A percentile compares a stretch with the other conserved stretches of the same genome.
Evolutionary conservation across 2,329 filamentous ascomycete genomes (phyloP).

Genomic region (Lachnellula subtilissima): DNA sequence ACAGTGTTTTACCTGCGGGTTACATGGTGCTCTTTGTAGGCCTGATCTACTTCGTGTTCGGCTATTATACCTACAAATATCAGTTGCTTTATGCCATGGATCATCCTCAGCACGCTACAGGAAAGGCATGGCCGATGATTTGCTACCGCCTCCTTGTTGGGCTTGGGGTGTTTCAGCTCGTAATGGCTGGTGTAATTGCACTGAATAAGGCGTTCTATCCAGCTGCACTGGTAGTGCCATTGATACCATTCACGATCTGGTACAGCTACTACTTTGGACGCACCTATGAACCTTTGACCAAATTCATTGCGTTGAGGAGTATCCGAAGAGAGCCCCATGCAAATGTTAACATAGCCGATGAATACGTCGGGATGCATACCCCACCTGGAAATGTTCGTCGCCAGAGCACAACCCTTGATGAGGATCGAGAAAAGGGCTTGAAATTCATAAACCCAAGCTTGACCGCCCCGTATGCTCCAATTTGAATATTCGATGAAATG

Average conservation of each 20-base stretch:
- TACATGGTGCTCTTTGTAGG: slow-evolving; percentile 80
- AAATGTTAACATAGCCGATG: slow-evolving; percentile 40
- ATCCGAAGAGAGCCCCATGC: slow-evolving; percentile 62
- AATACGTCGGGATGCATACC: slow-evolving; percentile 27
- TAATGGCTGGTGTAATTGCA: slow-evolving; percentile 83
- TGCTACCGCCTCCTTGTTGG: slow-evolving; percentile 87
- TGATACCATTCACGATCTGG: slow-evolving; percentile 79
- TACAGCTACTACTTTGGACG: slow-evolving; percentile 77
- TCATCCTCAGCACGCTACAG: slow-evolving; percentile 89
- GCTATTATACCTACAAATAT: slow-evolving; percentile 92
- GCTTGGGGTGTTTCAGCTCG: slow-evolving; percentile 80
- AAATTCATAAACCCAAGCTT: slow-evolving; percentile 75
- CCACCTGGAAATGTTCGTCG: slow-evolving; percentile 24
- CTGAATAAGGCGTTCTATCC: slow-evolving; percentile 67
- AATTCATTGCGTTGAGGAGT: slow-evolving; percentile 85
- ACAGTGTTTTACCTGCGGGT: slow-evolving; percentile 77
- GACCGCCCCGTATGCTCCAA: slow-evolving; percentile 53
- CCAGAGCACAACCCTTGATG: slow-evolving; percentile 59
- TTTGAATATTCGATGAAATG: neutral
- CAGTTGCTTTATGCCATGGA: slow-evolving; percentile 98
- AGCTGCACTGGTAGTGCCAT: slow-evolving; percentile 67
- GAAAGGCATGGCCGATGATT: slow-evolving; percentile 93
- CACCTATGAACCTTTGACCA: slow-evolving; percentile 83
- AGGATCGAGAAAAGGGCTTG: slow-evolving; percentile 64
- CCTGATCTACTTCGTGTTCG: slow-evolving; percentile 74